Percentiles rank a stretch among this genome's conserved stretches.
Evolutionary conservation across 2,329 filamentous ascomycete genomes (phyloP).

Genomic region (Whalleya microplaca): DNA sequence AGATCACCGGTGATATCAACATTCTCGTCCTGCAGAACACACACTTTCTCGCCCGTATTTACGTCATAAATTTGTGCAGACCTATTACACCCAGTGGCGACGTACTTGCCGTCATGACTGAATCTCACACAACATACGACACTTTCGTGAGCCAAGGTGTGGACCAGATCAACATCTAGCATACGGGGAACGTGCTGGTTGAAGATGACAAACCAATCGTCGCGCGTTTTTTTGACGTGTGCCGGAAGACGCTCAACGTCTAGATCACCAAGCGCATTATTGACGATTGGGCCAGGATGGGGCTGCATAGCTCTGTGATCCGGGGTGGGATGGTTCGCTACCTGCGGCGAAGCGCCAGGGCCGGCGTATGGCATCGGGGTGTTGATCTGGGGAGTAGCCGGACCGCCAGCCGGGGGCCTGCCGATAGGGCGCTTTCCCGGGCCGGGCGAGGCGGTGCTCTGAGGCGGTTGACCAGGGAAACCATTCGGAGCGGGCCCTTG

Average conservation of each 20-base stretch:
- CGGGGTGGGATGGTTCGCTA: conserved; percentile 78
- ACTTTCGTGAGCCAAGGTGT: conserved; percentile 90
- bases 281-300: conserved; percentile 51
- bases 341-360: conserved; percentile 80
- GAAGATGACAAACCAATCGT: conserved; percentile 97
- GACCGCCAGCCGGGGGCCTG: conserved; percentile 67
- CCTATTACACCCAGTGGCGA: conserved; percentile 95
- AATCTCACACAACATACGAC: conserved; percentile 98
- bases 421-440: conserved; percentile 71
- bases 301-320: conserved; percentile 63
- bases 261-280: conserved; percentile 77
- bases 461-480: conserved; percentile 82
- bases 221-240: conserved; percentile 84
- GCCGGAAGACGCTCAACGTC: conserved; percentile 84
- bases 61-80: conserved; percentile 99
- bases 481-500: conserved; percentile 64
- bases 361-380: conserved; percentile 86
- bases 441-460: conserved; percentile 84
- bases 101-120: conserved; percentile 91
- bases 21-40: conserved; percentile 84
- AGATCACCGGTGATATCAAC: conserved; percentile 89
- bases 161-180: conserved; percentile 90
- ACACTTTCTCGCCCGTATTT: conserved; percentile 81
- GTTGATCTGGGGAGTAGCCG: conserved; percentile 90
- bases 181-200: conserved; percentile 88